Base-by-base conservation (phyloP, 1,284 basidiomycete species). In the Irpex sp. region DNA sequence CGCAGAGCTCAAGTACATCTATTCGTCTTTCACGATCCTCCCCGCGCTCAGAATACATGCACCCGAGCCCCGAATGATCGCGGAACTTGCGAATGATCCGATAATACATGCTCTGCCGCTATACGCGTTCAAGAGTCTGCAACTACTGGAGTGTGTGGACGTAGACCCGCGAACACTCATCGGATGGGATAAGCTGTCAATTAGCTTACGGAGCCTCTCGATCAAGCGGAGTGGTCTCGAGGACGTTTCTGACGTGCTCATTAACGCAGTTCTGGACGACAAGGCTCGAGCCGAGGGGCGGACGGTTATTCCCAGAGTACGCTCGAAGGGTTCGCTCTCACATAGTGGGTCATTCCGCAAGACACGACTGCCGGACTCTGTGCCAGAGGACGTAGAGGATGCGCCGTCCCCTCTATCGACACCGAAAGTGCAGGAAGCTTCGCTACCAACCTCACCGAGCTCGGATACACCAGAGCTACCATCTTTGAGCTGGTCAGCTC, bases 1-100 rank as follows among this genome's bases (percentile, higher is more conserved):
- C 65, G 73, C 82, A 3, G 89, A 94, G 70, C 84, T 96, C 75
- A 93, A 88, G 73, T 94, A 89, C 77, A 82, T 96, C 68, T 96
- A 88, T 77, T 92, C 92, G 72, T 85, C 88, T 71, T 92, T 96
- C 77, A 96, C 93, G 37, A 94, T 93, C 76, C 79, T 96, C 0
- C 93, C 94, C 15, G 88, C 92, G 1, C 80, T 97, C 47, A 78
- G 79, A n/a, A 78, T 89, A 64, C 80, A 78, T 62, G 82, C 85
- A 3, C 86, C 86, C 3, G 84, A 85, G 52, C 79, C 80, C 52
- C 87, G 85, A 65, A 76, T 87, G 62, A 87, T 96, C 31, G 75
- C 83, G 5, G 93, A 92, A 71, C 82, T 93, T 9, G 79, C 82
- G 8, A 82, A 87, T 44, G 92, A 95, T 63, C 89, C 92, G 0